phyloP scores from a whole-genome alignment of 2,329 filamentous ascomycete genomes.

The Dactylonectria estremocensis region DNA sequence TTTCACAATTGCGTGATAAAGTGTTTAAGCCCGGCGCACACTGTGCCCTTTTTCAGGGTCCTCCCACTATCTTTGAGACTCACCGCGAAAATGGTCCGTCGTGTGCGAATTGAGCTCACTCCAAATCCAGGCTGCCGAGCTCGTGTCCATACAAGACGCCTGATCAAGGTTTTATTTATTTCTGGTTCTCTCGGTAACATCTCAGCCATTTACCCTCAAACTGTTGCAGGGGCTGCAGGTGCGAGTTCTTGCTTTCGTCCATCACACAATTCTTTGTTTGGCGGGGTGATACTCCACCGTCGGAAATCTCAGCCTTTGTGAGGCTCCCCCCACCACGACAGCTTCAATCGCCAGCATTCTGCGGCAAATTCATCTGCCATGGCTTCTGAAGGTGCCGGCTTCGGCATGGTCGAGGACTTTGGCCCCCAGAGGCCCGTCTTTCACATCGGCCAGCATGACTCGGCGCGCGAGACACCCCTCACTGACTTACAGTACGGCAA shows the following conservation, averaged over 20 bases:
- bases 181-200: not conserved
- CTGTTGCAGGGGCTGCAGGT: constrained; percentile 26
- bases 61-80: constrained; percentile 19
- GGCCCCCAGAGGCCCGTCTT: constrained; percentile 63
- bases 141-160: constrained; percentile 8
- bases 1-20: not conserved
- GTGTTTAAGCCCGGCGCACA: constrained; percentile 24
- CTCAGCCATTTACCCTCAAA: constrained; percentile 9
- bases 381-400: constrained; percentile 42
- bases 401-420: constrained; percentile 46
- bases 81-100: constrained; percentile 27
- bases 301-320: constrained; percentile 46
- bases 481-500: constrained; percentile 76
- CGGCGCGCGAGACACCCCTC: constrained; percentile 71
- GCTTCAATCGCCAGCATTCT: constrained; percentile 8
- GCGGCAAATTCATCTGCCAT: constrained; percentile 33
- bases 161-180: not conserved
- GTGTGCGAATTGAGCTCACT: constrained; percentile 25
- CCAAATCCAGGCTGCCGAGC: constrained; percentile 8
- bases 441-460: constrained; percentile 83
- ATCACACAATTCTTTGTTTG: constrained; percentile 36
- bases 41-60: constrained; percentile 30
- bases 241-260: not conserved
- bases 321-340: constrained; percentile 7
- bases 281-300: constrained; percentile 49